Percentiles rank a stretch among this genome's conserved stretches.
Conservation (phyloP, 208 protist genomes). For the Naegleria lovaniensis region DNA sequence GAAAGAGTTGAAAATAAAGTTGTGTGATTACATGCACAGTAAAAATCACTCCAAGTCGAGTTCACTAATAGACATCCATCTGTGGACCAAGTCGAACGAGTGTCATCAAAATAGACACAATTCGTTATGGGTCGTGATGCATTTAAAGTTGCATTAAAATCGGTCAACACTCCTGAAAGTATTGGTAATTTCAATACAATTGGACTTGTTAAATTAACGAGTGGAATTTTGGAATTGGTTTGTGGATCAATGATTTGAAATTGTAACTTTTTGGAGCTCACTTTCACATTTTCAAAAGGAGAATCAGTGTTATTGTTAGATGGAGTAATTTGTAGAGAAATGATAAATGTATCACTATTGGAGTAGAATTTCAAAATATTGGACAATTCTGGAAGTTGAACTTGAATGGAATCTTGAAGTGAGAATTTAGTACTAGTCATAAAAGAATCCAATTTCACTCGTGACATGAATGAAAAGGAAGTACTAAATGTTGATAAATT, state of each 20-base stretch:
- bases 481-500: too few relatives aligned
- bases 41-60: neutral
- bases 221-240: neutral
- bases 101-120: neutral
- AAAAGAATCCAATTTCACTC: too few relatives aligned
- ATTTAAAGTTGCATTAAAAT: too few relatives aligned
- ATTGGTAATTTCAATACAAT: neutral
- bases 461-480: too few relatives aligned
- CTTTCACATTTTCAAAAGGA: neutral
- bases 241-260: neutral
- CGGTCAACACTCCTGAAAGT: too few relatives aligned
- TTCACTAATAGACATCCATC: neutral
- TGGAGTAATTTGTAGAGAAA: neutral
- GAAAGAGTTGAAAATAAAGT: neutral
- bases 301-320: neutral
- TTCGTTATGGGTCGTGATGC: too few relatives aligned
- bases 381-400: too few relatives aligned
- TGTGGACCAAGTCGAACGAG: neutral
- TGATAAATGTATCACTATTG: neutral
- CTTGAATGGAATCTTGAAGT: too few relatives aligned
- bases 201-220: neutral
- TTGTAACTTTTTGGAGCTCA: neutral
- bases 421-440: too few relatives aligned
- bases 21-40: neutral
- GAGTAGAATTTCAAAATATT: too few relatives aligned